Base-by-base conservation (phyloP, 2,329 filamentous ascomycete species). In the Stagonosporopsis cucurbitacearum region DNA sequence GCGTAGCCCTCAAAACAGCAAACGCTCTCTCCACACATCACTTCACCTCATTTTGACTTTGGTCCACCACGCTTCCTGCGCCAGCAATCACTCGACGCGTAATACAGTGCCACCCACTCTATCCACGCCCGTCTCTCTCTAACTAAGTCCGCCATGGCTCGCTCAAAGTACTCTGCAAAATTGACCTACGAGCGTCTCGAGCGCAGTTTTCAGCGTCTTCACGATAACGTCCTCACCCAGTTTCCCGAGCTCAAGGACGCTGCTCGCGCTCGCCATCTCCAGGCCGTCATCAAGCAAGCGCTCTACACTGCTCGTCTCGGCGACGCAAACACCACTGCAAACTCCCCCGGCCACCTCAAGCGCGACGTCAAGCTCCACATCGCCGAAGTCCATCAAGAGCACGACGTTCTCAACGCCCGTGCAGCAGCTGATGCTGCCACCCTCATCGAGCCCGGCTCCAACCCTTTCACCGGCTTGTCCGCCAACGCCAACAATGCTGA, bases 131-230 rank as follows among this genome's bases (percentile, higher is more conserved):
- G 25, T 15, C 25, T 9, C 7, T 19, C 32, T n/a, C 22, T n/a
- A 12, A 51, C 44, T 15, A 6, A n/a, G 15, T 39, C 15, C n/a
- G 35, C 15, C 6, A 41, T 11, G 15, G 17, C 45, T 1, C 44
- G 6, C 26, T 17, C 39, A 26, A 32, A 19, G 6, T 22, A 36
- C 30, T 22, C 35, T 20, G 28, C 35, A n/a, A 41, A 42, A 20
- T 28, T 55, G 13, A 50, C 53, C 1, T 47, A 46, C 30, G 35
- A 36, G 28, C 53, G 53, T 11, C 53, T 55, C 4, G 20, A 20
- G 25, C 23, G 9, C 26, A 46, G 46, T 12, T 36, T 55, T 13
- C 26, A 36, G 11, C 35, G 36, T 7, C 41, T 50, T 3, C 9
- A 33, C 6, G 36, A 11, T 7, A 39, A 22, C 20, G 12, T 50